Percentiles rank a stretch among this genome's conserved stretches.
Conservation (phyloP, 805 yeast genomes). For the Spathaspora passalidarum region DNA sequence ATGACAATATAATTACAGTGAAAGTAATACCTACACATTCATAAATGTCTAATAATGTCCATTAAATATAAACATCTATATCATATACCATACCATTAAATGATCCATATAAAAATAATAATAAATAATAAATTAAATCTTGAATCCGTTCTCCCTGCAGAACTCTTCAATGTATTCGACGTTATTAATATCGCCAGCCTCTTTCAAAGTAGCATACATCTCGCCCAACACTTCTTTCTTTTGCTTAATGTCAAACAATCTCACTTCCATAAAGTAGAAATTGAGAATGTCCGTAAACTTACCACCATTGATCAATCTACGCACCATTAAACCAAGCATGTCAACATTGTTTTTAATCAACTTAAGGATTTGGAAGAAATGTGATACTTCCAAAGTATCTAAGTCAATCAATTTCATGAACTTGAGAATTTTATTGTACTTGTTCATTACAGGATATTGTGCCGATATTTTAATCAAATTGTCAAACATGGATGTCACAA, state of each 20-base stretch:
- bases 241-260: constrained; percentile 16
- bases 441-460: constrained; percentile 7
- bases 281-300: constrained; percentile 19
- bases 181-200: constrained; percentile 17
- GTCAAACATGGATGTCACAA: background rate
- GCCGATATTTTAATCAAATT: background rate
- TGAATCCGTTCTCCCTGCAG: constrained; percentile 3
- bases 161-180: constrained; percentile 4
- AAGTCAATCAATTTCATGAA: constrained; percentile 20
- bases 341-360: constrained; percentile 22
- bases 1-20: no score
- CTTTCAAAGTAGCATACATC: constrained; percentile 21
- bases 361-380: constrained; percentile 22
- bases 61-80: constrained; percentile 2
- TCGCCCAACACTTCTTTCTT: constrained; percentile 17
- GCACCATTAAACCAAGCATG: constrained; percentile 21
- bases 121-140: constrained; percentile 1
- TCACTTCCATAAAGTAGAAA: constrained; percentile 30
- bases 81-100: background rate
- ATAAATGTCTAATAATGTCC: no score
- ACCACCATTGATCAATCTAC: constrained; percentile 20
- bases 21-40: no score
- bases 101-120: background rate
- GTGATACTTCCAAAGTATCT: constrained; percentile 17
- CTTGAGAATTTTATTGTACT: constrained; percentile 21